A percentile compares a stretch with the other conserved stretches of the same genome.
Evolutionary conservation across 2,329 filamentous ascomycete genomes (phyloP).

Genomic region (Aspergillus candidus): DNA sequence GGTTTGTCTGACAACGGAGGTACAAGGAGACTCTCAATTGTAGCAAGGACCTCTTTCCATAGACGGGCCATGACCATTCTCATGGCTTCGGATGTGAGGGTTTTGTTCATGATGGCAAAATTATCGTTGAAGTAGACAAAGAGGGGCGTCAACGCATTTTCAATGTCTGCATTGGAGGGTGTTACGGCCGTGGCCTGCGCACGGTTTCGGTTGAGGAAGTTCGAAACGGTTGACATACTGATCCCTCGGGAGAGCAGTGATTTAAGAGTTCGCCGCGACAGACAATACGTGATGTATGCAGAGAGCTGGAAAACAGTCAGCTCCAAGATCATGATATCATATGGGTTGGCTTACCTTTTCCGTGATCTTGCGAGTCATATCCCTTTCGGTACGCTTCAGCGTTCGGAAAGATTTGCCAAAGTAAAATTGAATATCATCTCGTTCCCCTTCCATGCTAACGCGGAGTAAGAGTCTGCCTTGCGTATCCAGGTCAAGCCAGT

Average conservation of each 20-base stretch:
- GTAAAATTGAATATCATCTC: slow-evolving; percentile 97
- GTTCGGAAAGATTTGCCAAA: slow-evolving; percentile 96
- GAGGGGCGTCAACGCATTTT: slow-evolving; percentile 73
- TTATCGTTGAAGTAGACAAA: slow-evolving; percentile 98
- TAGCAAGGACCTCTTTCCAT: slow-evolving; percentile 95
- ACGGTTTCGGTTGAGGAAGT: slow-evolving; percentile 53
- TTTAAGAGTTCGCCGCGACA: slow-evolving; percentile 76
- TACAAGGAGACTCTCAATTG: slow-evolving; percentile 82
- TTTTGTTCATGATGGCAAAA: slow-evolving; percentile 98
- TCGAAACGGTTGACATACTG: slow-evolving; percentile 66
- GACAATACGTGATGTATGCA: slow-evolving; percentile 81
- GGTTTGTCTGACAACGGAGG: slow-evolving; percentile 93
- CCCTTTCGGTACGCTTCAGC: slow-evolving; percentile 88
- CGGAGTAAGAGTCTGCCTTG: slow-evolving; percentile 83
- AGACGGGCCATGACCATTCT: slow-evolving; percentile 94
- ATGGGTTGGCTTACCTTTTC: slow-evolving; percentile 65
- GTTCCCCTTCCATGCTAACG: slow-evolving; percentile 97
- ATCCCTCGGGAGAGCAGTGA: slow-evolving; percentile 68
- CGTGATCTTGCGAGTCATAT: slow-evolving; percentile 97
- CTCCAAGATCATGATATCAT: no score
- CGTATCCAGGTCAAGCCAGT: slow-evolving; percentile 95
- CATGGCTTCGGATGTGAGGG: slow-evolving; percentile 92
- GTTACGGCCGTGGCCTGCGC: slow-evolving; percentile 46
- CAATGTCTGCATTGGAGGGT: slow-evolving; percentile 66
- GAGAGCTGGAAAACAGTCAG: slow-evolving; percentile 57